These are phyloP conservation scores for Golubevia pallescens DNA, from an alignment of 1,284 basidiomycete genomes.

Conservation along the genomic window DNA sequence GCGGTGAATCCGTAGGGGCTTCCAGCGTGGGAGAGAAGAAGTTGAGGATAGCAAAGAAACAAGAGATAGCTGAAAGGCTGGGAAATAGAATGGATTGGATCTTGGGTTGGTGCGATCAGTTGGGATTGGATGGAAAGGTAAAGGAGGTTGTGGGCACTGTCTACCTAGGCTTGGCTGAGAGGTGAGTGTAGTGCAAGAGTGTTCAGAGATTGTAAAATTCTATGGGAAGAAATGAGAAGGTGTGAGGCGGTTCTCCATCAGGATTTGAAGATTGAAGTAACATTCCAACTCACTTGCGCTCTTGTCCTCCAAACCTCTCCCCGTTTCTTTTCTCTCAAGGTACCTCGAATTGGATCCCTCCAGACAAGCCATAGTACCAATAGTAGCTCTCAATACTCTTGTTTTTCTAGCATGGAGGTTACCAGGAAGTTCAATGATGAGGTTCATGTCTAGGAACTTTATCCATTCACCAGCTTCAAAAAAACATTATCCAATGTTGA, in stretches of 20 bases:
- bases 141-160: constrained; percentile 20
- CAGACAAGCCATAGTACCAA: constrained; percentile 31
- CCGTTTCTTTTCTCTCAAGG: neutral
- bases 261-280: no score
- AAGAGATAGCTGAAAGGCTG: constrained; percentile 19
- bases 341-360: constrained; percentile 29
- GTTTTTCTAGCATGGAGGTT: constrained; percentile 35
- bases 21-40: constrained; percentile 13
- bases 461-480: constrained; percentile 31
- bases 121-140: constrained; percentile 11
- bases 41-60: constrained; percentile 16
- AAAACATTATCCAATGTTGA: constrained; percentile 27
- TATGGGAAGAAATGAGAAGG: no score
- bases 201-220: neutral
- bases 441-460: constrained; percentile 22
- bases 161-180: constrained; percentile 22
- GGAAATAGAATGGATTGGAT: constrained; percentile 25
- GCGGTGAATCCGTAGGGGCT: constrained; percentile 9
- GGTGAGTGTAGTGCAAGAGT: no score
- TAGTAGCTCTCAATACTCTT: constrained; percentile 29
- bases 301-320: constrained; percentile 1
- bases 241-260: no score
- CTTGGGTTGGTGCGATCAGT: constrained; percentile 27
- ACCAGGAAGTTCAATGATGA: constrained; percentile 4
- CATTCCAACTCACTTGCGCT: no score